These are phyloP conservation scores for Spergularia azorica DNA, from an alignment of 179 eudicot species.

Conservation along the genomic window DNA sequence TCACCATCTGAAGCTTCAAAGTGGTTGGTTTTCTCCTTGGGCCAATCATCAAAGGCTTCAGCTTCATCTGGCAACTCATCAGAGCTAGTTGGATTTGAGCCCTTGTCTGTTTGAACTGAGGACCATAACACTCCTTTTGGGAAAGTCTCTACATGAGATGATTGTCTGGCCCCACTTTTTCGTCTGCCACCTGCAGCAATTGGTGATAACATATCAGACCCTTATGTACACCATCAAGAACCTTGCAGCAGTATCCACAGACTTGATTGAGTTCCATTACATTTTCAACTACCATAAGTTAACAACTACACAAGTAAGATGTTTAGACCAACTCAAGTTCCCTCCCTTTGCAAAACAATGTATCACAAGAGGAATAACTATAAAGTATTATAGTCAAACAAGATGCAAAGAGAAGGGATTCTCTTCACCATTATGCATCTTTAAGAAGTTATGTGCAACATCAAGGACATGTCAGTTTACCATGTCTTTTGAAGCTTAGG, in stretches of 20 bases:
- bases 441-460: not conserved
- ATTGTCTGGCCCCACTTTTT: slow-evolving; percentile 36
- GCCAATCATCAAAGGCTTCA: slow-evolving; percentile 30
- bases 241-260: not conserved
- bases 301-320: not conserved
- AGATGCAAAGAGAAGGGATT: not conserved
- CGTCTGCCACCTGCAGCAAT: slow-evolving; percentile 48
- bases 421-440: not conserved
- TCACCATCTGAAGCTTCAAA: slow-evolving; percentile 17
- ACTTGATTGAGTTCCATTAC: not conserved
- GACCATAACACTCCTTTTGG: slow-evolving; percentile 31
- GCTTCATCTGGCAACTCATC: slow-evolving; percentile 37
- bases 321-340: no score
- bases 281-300: not conserved
- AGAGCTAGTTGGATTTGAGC: slow-evolving; percentile 28
- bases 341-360: no score
- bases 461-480: not conserved
- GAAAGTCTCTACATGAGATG: slow-evolving; percentile 41
- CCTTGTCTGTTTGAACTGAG: slow-evolving; percentile 25
- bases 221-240: slow-evolving; percentile 9
- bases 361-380: not conserved
- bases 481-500: not conserved
- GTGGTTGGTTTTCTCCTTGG: slow-evolving; percentile 11
- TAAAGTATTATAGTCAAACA: slow-evolving; percentile 3
- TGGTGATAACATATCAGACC: slow-evolving; percentile 14